Evolutionary conservation across 768 basidiomycete genomes (phyloP).

Genomic region (Calvatia gigantea): DNA sequence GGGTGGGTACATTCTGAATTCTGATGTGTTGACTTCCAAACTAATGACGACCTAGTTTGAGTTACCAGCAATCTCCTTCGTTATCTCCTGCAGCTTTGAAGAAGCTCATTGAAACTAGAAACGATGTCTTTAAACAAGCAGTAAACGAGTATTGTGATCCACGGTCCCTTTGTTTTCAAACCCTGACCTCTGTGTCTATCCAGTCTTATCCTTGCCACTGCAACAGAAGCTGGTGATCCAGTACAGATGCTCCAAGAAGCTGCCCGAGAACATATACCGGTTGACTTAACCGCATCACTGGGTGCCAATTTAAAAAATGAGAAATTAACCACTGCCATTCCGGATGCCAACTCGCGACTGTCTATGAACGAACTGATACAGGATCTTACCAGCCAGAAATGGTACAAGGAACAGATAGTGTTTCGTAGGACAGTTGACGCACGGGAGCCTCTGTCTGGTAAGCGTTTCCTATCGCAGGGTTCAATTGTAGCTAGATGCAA

Average conservation of each 20-base stretch:
- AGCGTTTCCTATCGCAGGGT: slow-evolving; percentile 9
- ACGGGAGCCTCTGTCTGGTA: slow-evolving; percentile 52
- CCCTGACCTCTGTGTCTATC: background rate
- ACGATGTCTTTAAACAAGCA: slow-evolving; percentile 59
- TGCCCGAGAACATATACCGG: slow-evolving; percentile 67
- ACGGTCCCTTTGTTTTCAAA: background rate
- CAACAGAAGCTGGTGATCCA: slow-evolving; percentile 55
- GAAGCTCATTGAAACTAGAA: slow-evolving; percentile 69
- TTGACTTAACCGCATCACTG: slow-evolving; percentile 41
- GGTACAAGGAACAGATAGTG: slow-evolving; percentile 72
- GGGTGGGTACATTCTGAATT: slow-evolving; percentile 21
- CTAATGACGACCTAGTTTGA: slow-evolving; percentile 14
- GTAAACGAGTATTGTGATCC: slow-evolving; percentile 56
- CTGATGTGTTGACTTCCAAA: background rate
- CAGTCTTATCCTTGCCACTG: slow-evolving; percentile 59
- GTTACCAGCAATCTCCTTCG: slow-evolving; percentile 28
- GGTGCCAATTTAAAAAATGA: slow-evolving; percentile 14
- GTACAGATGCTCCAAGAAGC: slow-evolving; percentile 61
- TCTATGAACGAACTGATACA: slow-evolving; percentile 55
- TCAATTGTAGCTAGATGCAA: slow-evolving; percentile 1
- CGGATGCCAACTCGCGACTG: slow-evolving; percentile 48
- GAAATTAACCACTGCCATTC: slow-evolving; percentile 17
- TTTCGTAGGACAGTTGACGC: slow-evolving; percentile 51
- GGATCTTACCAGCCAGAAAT: slow-evolving; percentile 53
- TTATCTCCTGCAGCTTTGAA: slow-evolving; percentile 58